Conservation (phyloP, 2,329 filamentous ascomycete genomes). For the Lecanoromycetidae sp. region DNA sequence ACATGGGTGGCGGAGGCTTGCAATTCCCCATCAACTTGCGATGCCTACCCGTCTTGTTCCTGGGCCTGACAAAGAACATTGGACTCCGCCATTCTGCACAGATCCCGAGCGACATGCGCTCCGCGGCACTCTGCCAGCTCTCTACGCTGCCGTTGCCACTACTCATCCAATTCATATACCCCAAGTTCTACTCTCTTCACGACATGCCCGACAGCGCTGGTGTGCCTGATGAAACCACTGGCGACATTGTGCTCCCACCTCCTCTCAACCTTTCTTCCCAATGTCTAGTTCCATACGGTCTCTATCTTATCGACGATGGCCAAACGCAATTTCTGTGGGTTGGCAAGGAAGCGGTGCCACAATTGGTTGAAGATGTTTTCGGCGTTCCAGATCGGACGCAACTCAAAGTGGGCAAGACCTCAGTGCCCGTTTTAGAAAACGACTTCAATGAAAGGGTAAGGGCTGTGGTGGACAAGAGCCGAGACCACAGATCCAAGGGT, state of each 20-base stretch:
- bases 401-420: slow-evolving; percentile 81
- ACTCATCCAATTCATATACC: slow-evolving; percentile 86
- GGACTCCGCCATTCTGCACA: slow-evolving; percentile 85
- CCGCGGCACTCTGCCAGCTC: slow-evolving; percentile 82
- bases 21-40: slow-evolving; percentile 91
- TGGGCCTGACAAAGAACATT: slow-evolving; percentile 85
- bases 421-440: slow-evolving; percentile 75
- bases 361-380: slow-evolving; percentile 81
- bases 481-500: slow-evolving; percentile 72
- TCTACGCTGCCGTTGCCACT: slow-evolving; percentile 85
- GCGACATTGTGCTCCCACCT: slow-evolving; percentile 78
- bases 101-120: slow-evolving; percentile 86
- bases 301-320: slow-evolving; percentile 94
- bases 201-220: slow-evolving; percentile 95
- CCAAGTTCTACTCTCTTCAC: slow-evolving; percentile 72
- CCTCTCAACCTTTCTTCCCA: slow-evolving; percentile 78
- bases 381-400: slow-evolving; percentile 71
- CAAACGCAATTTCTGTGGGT: slow-evolving; percentile 98
- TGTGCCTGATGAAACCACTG: slow-evolving; percentile 69
- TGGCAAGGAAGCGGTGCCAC: slow-evolving; percentile 80
- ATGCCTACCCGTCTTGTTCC: slow-evolving; percentile 76
- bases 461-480: slow-evolving; percentile 81
- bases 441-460: slow-evolving; percentile 94
- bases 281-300: slow-evolving; percentile 72
- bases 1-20: slow-evolving; percentile 80